Evolutionary conservation across 1,284 basidiomycete genomes (phyloP), one percentile per base, ranked within the genome.

Genomic region (Trametes hirsuta): DNA sequence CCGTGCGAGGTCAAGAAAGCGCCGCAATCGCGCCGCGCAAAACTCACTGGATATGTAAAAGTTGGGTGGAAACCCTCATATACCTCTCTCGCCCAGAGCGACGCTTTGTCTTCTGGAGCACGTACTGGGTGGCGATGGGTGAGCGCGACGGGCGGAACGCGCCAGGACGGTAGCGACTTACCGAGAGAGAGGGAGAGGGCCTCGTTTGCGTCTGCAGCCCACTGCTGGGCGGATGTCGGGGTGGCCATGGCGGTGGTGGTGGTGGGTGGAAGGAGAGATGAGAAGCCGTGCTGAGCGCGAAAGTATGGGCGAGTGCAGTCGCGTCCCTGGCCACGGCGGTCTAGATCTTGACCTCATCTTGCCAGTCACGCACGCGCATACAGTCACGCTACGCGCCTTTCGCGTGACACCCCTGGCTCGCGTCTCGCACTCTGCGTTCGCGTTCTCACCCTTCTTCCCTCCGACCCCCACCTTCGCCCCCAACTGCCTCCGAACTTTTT

Each of bases 41-140:
- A 8, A 75, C 86, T 60, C 68, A 93, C 91, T 25, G 94, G 93
- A 76, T 96, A 96, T 0, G 94, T 96, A 75, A 96, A 96, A 6
- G 81, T 79, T 1, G 94, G 94, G 67, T 90, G 84, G 73, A 95
- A 96, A 18, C 80, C 77, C 66, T 86, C 81, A 59, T 83, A 86
- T 4, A 77, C 75, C 69, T 87, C 84, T 39, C 84, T 81, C n/a
- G 85, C 79, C 63, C 74, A 77, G n/a, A 92, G 79, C 3, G 72
- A 74, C 53, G 84, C 80, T 64, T 83, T 82, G 75, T 93, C 91
- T 62, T 84, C 80, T 55, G 74, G 68, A 21, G 87, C 80, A 61
- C 89, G 86, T 22, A 90, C 89, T 89, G 67, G 48, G 30, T 55
- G 51, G 40, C 62, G 53, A 62, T 25, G 45, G 34, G 53, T 57